Base-by-base conservation (phyloP, 495 filamentous ascomycete species). In the Penicillium odoratum region DNA sequence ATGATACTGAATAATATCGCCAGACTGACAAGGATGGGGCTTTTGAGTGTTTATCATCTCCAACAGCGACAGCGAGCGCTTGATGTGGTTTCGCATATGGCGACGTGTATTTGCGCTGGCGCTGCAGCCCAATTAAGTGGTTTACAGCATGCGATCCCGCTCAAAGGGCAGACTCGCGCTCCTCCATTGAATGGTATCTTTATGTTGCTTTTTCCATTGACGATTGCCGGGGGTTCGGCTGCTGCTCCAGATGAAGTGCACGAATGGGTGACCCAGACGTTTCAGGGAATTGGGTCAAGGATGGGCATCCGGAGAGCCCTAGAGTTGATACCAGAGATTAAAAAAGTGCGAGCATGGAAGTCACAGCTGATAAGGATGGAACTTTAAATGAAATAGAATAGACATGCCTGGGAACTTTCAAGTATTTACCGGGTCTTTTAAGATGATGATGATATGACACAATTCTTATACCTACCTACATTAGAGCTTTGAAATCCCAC, bases 111-210 rank as follows among this genome's bases (percentile, higher is more conserved):
- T 13, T 70, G 68, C 36, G 49, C 59, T 21, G 58, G 62, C 3
- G 58, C 57, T 18, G 58, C 68, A 6, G 62, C 57, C 21, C 65
- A 64, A 34, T 50, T 62, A 31, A 44, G 54, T n/a, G 31, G 48
- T 16, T 53, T 50, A 26, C 31, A 15, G 2, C 26, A 45, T 36
- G 55, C 55, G 4, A 4, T 57, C 7, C 43, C 55, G 8, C 31
- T n/a, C 26, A n/a, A 44, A 34, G 21, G 4, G 5, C n/a, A 43
- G 43, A 11, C 7, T 26, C 30, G 8, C 43, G 16, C 61, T 18
- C 68, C 66, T 31, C 65, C 60, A 4, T 31, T 73, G 1, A 71
- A 71, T 13, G 65, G 69, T 11, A 54, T 63, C 0, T 73, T 73
- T 47, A 57, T 69, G 57, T 42, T 69, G 30, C 36, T 73, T n/a